Base-by-base conservation (phyloP, 1,284 basidiomycete species). In the Cutaneotrichosporon cutaneum region DNA sequence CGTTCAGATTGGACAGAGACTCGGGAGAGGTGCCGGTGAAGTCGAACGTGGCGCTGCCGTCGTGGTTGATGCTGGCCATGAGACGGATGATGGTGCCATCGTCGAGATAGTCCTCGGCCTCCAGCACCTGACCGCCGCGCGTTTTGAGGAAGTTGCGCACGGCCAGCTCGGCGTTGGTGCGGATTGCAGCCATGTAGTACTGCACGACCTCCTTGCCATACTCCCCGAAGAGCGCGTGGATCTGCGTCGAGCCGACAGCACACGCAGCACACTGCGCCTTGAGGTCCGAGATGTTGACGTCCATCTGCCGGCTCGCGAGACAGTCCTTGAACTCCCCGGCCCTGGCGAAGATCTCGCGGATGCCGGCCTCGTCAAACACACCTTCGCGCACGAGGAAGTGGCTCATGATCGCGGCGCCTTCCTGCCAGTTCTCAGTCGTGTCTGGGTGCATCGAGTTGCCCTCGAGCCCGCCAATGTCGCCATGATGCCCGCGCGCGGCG, bases 11-110 rank as follows among this genome's bases (percentile, higher is more conserved):
- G 50, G 90, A 92, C 27, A 89, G 84, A 55, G 94, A 87, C 82
- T 95, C 92, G 60, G 86, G 89, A 0, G 91, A 91, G 2, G 93
- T 95, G 3, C 93, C 93, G n/a, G 69, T 67, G 72, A 98, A 98
- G 77, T 98, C 94, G 63, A 97, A 86, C 5, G 90, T 81, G 0
- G 94, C 95, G 16, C 87, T 88, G 0, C 94, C 93, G 1, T 84
- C 81, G 14, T 84, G 72, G 60, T 86, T 83, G 64, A 98, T 96
- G 47, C 87, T 86, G 26, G 97, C 88, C 22, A 80, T 83, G 27
- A 98, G 84, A 59, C 85, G 82, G 61, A 98, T 95, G 1, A 90
- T 90, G 7, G 92, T 89, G 4, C 92, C 92, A 73, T 94, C 92
- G 72, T 95, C 92, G 30, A 76, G 63, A 47, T 70, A 72, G 57